phyloP scores from a whole-genome alignment of 257 asterid genomes.

The Solanum phureja region DNA sequence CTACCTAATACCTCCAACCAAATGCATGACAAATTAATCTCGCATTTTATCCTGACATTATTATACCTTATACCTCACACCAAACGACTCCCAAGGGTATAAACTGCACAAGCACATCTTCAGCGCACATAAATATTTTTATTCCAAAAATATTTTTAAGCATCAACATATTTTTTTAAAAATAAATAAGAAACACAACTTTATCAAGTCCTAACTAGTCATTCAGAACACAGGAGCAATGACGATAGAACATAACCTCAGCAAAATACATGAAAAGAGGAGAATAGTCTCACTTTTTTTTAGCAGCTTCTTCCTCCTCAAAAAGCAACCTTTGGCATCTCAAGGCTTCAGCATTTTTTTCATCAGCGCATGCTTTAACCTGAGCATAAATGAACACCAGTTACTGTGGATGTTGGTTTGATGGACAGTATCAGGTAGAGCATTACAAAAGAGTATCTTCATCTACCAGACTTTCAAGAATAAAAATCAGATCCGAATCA shows the following conservation, averaged over 20 bases:
- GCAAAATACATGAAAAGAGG: background rate
- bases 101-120: background rate
- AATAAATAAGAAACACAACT: background rate
- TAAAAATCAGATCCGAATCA: background rate
- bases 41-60: background rate
- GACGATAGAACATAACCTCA: background rate
- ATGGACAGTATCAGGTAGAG: background rate
- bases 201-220: background rate
- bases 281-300: slow-evolving; percentile 43
- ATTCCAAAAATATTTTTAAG: background rate
- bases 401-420: background rate
- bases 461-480: background rate
- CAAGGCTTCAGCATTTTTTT: slow-evolving; percentile 90
- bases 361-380: slow-evolving; percentile 87
- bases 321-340: slow-evolving; percentile 84
- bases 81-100: background rate
- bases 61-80: background rate
- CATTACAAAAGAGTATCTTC: background rate
- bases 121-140: background rate
- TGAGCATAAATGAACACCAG: slow-evolving; percentile 19
- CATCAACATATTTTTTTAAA: background rate
- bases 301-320: slow-evolving; percentile 96
- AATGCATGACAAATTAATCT: no score
- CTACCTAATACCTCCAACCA: background rate
- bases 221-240: background rate